phyloP scores from a whole-genome alignment of 1,284 basidiomycete genomes.

The Salmacisia buchloeana region DNA sequence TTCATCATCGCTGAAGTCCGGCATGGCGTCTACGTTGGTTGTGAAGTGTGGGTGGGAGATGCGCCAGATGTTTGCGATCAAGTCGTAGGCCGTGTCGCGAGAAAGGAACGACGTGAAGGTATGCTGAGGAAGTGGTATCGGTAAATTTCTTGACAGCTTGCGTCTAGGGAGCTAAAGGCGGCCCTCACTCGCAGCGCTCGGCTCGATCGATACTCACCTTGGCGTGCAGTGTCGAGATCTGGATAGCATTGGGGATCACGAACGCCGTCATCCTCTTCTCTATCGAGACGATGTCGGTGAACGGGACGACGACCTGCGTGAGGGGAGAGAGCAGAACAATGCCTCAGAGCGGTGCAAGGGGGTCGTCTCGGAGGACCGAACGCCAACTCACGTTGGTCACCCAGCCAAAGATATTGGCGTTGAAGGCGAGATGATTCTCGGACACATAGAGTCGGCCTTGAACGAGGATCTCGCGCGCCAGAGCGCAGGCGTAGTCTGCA shows the following conservation, averaged over 20 bases:
- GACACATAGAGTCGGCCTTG: slow-evolving; percentile 95
- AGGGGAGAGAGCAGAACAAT: neutral
- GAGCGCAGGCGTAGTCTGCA: slow-evolving; percentile 89
- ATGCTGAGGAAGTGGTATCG: slow-evolving; percentile 59
- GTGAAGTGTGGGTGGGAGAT: slow-evolving; percentile 74
- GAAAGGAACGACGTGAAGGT: slow-evolving; percentile 94
- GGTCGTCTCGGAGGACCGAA: neutral
- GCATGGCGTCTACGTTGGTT: slow-evolving; percentile 41
- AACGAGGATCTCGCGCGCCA: slow-evolving; percentile 91
- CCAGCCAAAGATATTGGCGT: slow-evolving; percentile 99
- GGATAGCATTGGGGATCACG: slow-evolving; percentile 96
- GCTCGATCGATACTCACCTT: slow-evolving; percentile 47
- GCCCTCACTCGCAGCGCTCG: neutral
- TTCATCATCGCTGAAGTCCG: slow-evolving; percentile 23
- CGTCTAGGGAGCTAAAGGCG: neutral
- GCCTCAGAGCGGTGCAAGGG: neutral
- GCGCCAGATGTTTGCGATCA: slow-evolving; percentile 93
- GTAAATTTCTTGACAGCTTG: neutral
- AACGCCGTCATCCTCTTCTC: slow-evolving; percentile 99
- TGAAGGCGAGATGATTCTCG: slow-evolving; percentile 96
- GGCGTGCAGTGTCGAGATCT: slow-evolving; percentile 70
- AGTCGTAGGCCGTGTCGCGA: slow-evolving; percentile 90
- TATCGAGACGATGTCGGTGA: slow-evolving; percentile 78
- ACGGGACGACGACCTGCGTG: slow-evolving; percentile 78
- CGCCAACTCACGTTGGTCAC: slow-evolving; percentile 73